Evolutionary conservation across 345 rosid genomes (phyloP), one percentile per base, ranked within the genome.

Genomic region (Citrus unshiu): DNA sequence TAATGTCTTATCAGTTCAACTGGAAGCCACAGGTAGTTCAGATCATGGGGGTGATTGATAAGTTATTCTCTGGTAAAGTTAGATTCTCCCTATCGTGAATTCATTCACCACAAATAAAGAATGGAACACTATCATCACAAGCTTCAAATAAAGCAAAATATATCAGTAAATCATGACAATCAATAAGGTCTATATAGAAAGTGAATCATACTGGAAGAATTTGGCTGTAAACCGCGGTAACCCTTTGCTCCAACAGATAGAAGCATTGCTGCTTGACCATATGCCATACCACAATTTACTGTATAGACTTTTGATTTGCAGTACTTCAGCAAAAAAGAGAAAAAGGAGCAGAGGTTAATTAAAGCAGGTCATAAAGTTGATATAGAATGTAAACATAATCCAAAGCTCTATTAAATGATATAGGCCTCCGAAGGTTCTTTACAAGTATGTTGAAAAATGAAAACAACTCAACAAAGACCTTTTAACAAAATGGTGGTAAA

Each of bases 241-340:
- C 98, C 99, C 81, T 88, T 93, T 59, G 89, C 81, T 83, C 98
- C 99, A 49, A 88, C 87, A 34, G 98, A 85, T 29, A 95, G 87
- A 86, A 93, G 93, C 98, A 93, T 92, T 73, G 96, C 98, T 72
- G 97, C 97, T 88, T 92, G 97, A 85, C 99, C 98, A 85, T 75
- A 90, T 66, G 98, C 99, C 96, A 88, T 87, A 78, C 96, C 95
- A 73, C 90, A 86, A 64, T 93, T 95, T 83, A 95, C 87, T 13
- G 97, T 92, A 81, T 90, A 88, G 51, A 93, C 88, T 25, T 86
- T 86, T 77, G 96, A 79, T 82, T 86, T 88, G 89, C 96, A 90
- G 69, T 79, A 86, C 99, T 96, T 81, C 69, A 75, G 72, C 21
- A 19, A 79, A 77, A 46, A 1, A 58, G 25, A 68, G 21, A 79